phyloP scores from a whole-genome alignment of 169 alveolate species.

The Eimeria maxima region DNA sequence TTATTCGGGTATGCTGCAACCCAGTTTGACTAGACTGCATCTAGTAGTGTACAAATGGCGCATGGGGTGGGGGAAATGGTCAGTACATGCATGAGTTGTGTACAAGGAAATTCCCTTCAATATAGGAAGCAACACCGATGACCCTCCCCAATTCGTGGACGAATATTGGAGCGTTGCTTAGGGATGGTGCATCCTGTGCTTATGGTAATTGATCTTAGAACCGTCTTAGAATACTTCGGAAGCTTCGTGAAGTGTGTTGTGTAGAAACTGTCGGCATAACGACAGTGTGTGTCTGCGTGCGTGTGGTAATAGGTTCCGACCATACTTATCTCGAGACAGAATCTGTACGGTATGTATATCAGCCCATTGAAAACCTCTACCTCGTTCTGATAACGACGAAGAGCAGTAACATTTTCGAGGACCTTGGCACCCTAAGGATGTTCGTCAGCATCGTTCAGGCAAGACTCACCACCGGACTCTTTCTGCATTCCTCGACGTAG shows the following conservation, averaged over 20 bases:
- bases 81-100: background rate
- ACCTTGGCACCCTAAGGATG: slow-evolving; percentile 92
- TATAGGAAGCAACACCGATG: background rate
- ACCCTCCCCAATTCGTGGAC: background rate
- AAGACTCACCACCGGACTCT: slow-evolving; percentile 74
- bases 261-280: background rate
- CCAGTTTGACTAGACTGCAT: background rate
- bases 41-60: background rate
- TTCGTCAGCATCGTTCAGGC: slow-evolving; percentile 90
- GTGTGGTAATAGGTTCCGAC: slow-evolving; percentile 84
- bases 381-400: slow-evolving; percentile 92
- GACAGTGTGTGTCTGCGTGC: background rate
- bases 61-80: background rate
- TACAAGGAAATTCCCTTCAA: background rate
- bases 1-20: slow-evolving; percentile 66
- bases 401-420: slow-evolving; percentile 94
- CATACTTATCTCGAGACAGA: slow-evolving; percentile 94
- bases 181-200: background rate
- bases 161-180: background rate
- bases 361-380: slow-evolving; percentile 92
- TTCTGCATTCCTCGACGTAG: background rate
- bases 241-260: background rate
- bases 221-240: background rate
- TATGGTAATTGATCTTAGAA: background rate
- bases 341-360: slow-evolving; percentile 93